Evolutionary conservation across 495 filamentous ascomycete species (phyloP).

Genomic region (Pyronema domesticum): DNA sequence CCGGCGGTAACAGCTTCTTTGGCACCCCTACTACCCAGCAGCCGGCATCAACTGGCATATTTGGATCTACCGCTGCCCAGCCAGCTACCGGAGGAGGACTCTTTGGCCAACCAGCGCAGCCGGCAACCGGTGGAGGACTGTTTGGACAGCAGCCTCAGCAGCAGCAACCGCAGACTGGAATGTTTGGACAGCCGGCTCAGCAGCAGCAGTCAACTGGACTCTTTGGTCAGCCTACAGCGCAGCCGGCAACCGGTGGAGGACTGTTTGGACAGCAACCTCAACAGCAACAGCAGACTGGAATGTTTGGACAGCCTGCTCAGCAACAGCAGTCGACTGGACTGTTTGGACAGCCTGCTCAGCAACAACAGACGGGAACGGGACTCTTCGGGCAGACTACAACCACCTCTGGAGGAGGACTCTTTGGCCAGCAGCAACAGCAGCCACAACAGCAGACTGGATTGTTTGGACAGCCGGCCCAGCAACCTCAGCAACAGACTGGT

Average conservation of each 20-base stretch:
- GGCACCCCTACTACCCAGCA: slow-evolving; percentile 18
- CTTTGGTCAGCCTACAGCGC: slow-evolving; percentile 23
- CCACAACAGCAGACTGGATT: slow-evolving; percentile 18
- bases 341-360: slow-evolving; percentile 25
- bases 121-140: slow-evolving; percentile 26
- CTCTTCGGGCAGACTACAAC: slow-evolving; percentile 22
- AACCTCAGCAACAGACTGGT: slow-evolving; percentile 28
- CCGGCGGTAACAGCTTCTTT: slow-evolving; percentile 19
- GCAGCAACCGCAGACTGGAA: slow-evolving; percentile 1
- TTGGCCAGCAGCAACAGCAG: slow-evolving; percentile 1
- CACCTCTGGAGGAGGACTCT: slow-evolving; percentile 20
- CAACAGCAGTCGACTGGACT: slow-evolving; percentile 21
- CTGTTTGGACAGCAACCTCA: slow-evolving; percentile 28
- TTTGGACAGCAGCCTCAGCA: slow-evolving; percentile 25
- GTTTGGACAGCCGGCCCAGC: slow-evolving; percentile 26
- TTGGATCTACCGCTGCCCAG: not conserved
- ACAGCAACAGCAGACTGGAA: slow-evolving; percentile 26
- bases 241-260: slow-evolving; percentile 25
- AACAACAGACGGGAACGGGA: slow-evolving; percentile 13
- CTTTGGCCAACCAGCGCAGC: slow-evolving; percentile 27
- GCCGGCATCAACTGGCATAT: slow-evolving; percentile 16
- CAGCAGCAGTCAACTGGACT: slow-evolving; percentile 27
- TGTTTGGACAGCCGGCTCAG: slow-evolving; percentile 26
- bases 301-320: not conserved
- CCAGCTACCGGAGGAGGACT: slow-evolving; percentile 18